phyloP scores from a whole-genome alignment of 768 basidiomycete species.

The Arthromyces matolae region DNA sequence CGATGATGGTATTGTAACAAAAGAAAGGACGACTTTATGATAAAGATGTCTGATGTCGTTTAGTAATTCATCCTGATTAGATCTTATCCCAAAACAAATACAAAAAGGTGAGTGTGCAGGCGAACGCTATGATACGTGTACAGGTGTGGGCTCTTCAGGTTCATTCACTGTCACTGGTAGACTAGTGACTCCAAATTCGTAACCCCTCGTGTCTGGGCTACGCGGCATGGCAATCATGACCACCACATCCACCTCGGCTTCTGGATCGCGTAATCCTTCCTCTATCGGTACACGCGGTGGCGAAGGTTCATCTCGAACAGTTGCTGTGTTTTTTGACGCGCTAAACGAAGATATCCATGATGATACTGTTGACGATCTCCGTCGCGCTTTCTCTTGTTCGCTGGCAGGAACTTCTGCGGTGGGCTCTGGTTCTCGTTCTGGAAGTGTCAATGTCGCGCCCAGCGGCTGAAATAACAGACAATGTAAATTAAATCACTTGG shows the following conservation, averaged over 20 bases:
- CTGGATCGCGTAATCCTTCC: slow-evolving; percentile 20
- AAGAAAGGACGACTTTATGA: too few species aligned
- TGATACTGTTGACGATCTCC: slow-evolving; percentile 7
- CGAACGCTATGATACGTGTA: not conserved
- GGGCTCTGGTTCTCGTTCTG: not conserved
- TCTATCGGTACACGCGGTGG: not conserved
- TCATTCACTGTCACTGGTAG: slow-evolving; percentile 29
- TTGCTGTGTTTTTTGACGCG: not conserved
- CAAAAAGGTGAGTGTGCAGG: too few species aligned
- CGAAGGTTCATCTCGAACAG: not conserved
- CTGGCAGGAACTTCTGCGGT: not conserved
- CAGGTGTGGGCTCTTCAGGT: not conserved
- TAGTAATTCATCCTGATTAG: too few species aligned
- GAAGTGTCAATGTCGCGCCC: not conserved
- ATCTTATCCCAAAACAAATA: too few species aligned
- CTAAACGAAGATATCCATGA: slow-evolving; percentile 9
- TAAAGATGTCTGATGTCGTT: too few species aligned
- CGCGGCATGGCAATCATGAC: slow-evolving; percentile 49
- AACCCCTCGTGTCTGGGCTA: slow-evolving; percentile 15
- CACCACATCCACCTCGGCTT: slow-evolving; percentile 29
- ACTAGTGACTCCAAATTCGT: slow-evolving; percentile 42
- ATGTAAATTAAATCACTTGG: not conserved
- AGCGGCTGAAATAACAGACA: slow-evolving; percentile 14
- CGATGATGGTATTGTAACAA: too few species aligned
- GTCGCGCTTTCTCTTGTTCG: not conserved